Evolutionary conservation across 192 early-diverging fungal genomes (phyloP).

Genomic region (Coemansia sp.): DNA sequence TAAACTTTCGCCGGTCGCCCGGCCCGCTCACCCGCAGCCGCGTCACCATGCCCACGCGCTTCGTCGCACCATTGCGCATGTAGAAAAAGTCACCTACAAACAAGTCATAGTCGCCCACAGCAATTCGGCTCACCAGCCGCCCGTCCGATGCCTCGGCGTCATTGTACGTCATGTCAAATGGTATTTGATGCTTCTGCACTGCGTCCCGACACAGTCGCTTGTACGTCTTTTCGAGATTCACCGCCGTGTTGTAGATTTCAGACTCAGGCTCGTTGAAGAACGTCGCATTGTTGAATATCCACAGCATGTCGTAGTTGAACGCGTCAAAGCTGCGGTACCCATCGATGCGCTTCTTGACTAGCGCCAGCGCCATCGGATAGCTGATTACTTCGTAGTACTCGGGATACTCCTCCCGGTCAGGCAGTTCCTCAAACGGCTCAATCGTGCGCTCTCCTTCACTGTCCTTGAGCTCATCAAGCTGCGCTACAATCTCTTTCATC

Average conservation of each 20-base stretch:
- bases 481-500: constrained; percentile 45
- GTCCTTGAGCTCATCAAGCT: constrained; percentile 31
- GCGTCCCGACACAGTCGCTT: constrained; percentile 31
- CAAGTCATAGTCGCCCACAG: constrained; percentile 42
- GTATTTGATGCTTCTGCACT: constrained; percentile 36
- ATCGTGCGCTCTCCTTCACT: constrained; percentile 61
- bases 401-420: constrained; percentile 74
- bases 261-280: constrained; percentile 87
- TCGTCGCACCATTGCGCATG: constrained; percentile 23
- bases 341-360: constrained; percentile 61
- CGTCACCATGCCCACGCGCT: constrained; percentile 47
- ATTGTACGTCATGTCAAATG: constrained; percentile 47
- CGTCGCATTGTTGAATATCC: constrained; percentile 90
- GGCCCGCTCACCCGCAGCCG: constrained; percentile 39
- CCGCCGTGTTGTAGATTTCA: constrained; percentile 77
- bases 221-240: constrained; percentile 39
- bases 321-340: constrained; percentile 68
- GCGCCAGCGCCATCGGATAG: constrained; percentile 68
- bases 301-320: constrained; percentile 78
- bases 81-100: constrained; percentile 55
- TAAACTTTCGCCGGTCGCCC: constrained; percentile 47
- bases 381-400: constrained; percentile 88
- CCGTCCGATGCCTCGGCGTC: constrained; percentile 39
- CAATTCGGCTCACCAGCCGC: constrained; percentile 39
- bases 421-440: constrained; percentile 78